Evolutionary conservation across 2,329 filamentous ascomycete genomes (phyloP), one percentile per base, ranked within the genome.

Genomic region (Neoarthrinium moseri): DNA sequence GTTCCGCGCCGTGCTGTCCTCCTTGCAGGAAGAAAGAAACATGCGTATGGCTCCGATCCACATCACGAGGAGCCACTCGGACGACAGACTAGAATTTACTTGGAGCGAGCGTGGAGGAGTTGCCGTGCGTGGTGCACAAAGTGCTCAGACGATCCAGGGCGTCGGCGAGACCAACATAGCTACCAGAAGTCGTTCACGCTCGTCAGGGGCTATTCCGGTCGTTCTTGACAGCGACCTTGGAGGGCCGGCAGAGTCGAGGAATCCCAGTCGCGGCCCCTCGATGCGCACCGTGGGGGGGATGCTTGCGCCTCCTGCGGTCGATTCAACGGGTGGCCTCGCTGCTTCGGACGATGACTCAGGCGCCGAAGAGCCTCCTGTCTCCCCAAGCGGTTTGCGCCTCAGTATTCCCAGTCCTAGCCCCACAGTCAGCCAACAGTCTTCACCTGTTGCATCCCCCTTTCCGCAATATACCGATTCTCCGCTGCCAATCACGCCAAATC

Each of bases 1-100:
- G 67, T 99, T 99, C 57, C 81, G 91, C 56, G 92, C 92, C 3
- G 86, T 96, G 3, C 72, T 99, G 36, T 86, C 89, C n/a, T 91
- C 91, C 3, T 70, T 99, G 46, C 85, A 95, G 58, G 87, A 84
- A 53, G 88, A 90, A 46, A 82, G 88, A 59, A 94, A 89, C 52
- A 80, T 88, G 21, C 83, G 84, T 56, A 78, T 87, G 15, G 80
- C 83, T 34, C 80, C 84, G 2, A 83, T 95, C 50, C 77, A 83
- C 52, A 68, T 83, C 20, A n/a, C n/a, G n/a, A 79, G 87, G 49
- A 81, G 85, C 56, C 86, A 86, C 59, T 88, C 86, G 1, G 84
- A 88, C 51, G 81, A 85, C 68, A 74, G 35, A 32, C 41, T 57
- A 21, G 51, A 43, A 13, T 20, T 22, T 27, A 46, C 38, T 13